These are phyloP conservation scores for Byssoonygena ceratinophila DNA, from an alignment of 2,329 filamentous ascomycete species.

Conservation along the genomic window DNA sequence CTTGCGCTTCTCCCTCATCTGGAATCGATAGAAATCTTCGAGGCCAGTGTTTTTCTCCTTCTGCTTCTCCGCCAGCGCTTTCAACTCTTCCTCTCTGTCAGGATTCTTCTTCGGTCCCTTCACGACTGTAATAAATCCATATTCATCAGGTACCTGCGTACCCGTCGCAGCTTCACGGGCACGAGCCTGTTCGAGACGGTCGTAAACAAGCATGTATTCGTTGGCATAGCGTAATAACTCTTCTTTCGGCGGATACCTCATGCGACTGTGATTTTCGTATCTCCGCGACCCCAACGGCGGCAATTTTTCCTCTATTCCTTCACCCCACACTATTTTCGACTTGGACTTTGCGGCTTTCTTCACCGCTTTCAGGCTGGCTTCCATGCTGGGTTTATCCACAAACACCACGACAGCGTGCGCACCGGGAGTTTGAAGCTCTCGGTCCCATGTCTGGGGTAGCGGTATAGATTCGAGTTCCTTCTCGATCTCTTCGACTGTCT, in stretches of 20 bases:
- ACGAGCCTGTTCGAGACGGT: slow-evolving; percentile 55
- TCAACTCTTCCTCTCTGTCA: slow-evolving; percentile 60
- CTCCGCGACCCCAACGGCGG: slow-evolving; percentile 45
- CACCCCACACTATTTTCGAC: slow-evolving; percentile 53
- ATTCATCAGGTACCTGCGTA: slow-evolving; percentile 76
- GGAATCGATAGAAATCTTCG: slow-evolving; percentile 74
- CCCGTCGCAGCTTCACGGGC: slow-evolving; percentile 51
- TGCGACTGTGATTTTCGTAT: slow-evolving; percentile 55
- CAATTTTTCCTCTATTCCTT: slow-evolving; percentile 46
- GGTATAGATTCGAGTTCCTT: slow-evolving; percentile 49
- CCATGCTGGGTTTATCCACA: slow-evolving; percentile 69
- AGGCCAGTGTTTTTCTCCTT: slow-evolving; percentile 55
- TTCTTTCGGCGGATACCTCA: slow-evolving; percentile 58
- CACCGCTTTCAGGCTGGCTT: slow-evolving; percentile 64
- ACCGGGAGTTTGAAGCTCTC: slow-evolving; percentile 60
- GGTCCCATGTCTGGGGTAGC: slow-evolving; percentile 64
- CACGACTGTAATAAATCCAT: slow-evolving; percentile 89
- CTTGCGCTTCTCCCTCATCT: slow-evolving; percentile 69
- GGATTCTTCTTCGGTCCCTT: slow-evolving; percentile 65
- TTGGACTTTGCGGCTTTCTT: slow-evolving; percentile 47
- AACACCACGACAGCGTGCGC: slow-evolving; percentile 71
- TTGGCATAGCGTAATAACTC: slow-evolving; percentile 66
- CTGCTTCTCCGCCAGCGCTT: slow-evolving; percentile 50
- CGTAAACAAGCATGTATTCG: slow-evolving; percentile 73
- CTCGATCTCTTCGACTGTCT: slow-evolving; percentile 39